Evolutionary conservation across 352 stramenopile genomes (phyloP), one percentile per base, ranked within the genome.

Genomic region (Phytopythium boreale): DNA sequence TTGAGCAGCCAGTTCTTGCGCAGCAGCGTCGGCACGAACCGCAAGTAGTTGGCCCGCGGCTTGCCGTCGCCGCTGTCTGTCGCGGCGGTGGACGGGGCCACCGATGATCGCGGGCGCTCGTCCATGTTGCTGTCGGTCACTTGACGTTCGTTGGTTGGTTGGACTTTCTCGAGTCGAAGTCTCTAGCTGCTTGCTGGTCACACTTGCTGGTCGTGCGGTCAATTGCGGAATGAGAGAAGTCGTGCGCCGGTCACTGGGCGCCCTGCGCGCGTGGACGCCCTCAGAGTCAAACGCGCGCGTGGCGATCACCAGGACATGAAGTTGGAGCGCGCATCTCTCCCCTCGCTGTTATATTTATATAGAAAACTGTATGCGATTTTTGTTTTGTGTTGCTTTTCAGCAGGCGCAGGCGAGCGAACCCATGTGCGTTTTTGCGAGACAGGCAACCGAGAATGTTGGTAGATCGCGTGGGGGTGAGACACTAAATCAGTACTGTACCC

Each of bases 1-100:
- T 93, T 93, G 68, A 93, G 84, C 73, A 85, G 68, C 70, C 73
- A 88, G 70, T 93, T 93, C 74, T 93, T 93, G 56, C 82, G 75
- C 59, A 93, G 75, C 46, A 93, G 63, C 62, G 70, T 76, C 17
- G 77, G 75, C 34, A 88, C 67, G 49, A 86, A 88, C 51, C 73
- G 77, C 62, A 80, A 60, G 34, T 74, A 64, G 61, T 58, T 43
- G 29, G 27, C 27, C 31, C 29, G 51, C 27, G 27, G 17, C 29
- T 29, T 58, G 27, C 19, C 20, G 47, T 31, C 27, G 6, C 29
- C 51, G 31, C 19, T 27, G 51, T 20, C 19, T 5, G 19, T 43
- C 51, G 51, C 29, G 51, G 19, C 31, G 19, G 31, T 34, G 5
- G 51, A 55, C 47, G 47, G 9, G 3, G 47, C 47, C 47, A 36